Evolutionary conservation across 768 basidiomycete species (phyloP), one percentile per base, ranked within the genome.

Genomic region (Heimioporus sp.): DNA sequence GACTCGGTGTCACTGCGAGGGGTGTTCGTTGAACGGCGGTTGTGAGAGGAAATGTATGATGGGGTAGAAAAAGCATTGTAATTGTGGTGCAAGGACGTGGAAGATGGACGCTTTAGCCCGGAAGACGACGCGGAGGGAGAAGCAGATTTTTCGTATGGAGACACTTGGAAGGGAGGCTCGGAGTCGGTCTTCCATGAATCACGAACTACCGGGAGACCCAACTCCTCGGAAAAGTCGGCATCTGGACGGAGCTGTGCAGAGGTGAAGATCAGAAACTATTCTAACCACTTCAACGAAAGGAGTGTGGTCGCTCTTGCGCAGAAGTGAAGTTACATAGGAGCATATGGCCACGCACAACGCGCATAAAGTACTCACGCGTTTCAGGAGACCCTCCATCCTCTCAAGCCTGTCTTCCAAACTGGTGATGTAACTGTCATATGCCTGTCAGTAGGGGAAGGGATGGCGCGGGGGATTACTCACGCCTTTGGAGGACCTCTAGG

Each of bases 401-500:
- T 83, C 82, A 48, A 84, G 54, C 59, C 74, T 75, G 61, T 84
- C 80, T 63, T 87, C 85, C 34, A 87, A 70, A 43, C 71, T 73
- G 9, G 76, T 79, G 45, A 85, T 70, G 68, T 85, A 84, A 31
- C 82, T 85, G 53, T 35, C 10, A 30, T 44, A 43, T 30, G 13
- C 21, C 43, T 31, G 50, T 51, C 38, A 45, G 31, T 39, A 38
- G 32, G 31, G 21, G 42, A 35, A 2, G 21, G 19, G n/a, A 42
- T 7, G 20, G 7, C 10, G 9, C 37, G 19, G 20, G 5, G 40
- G 46, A 46, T 13, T 46, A 75, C 83, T 60, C 53, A 86, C 81
- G 80, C 82, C 69, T 86, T 86, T 5, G 85, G 80, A 20, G 85
- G 85, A 0, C 83, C 83, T 48, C 85, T 76, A 51, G 83, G 83